phyloP scores from a whole-genome alignment of 2,329 filamentous ascomycete genomes.

The Coleophoma crateriformis region DNA sequence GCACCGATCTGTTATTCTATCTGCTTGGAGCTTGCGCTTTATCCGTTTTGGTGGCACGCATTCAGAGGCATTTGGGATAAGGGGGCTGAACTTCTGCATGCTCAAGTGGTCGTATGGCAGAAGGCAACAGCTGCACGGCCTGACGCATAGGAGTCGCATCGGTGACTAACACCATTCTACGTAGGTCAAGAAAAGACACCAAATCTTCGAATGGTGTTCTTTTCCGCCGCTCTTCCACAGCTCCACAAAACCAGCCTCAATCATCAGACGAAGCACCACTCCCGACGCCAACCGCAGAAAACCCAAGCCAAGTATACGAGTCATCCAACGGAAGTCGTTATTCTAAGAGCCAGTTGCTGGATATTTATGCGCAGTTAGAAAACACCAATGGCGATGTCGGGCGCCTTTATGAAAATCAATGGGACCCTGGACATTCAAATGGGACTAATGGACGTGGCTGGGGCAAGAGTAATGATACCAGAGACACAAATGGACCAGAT shows the following conservation, averaged over 20 bases:
- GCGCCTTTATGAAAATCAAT: constrained; percentile 66
- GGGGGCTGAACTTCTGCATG: no score
- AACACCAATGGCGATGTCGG: constrained; percentile 53
- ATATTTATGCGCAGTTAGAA: constrained; percentile 57
- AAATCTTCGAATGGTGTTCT: constrained; percentile 57
- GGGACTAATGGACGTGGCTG: constrained; percentile 56
- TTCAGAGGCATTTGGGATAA: no score
- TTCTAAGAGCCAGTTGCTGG: constrained; percentile 56
- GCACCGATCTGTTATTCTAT: no score
- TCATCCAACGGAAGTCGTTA: constrained; percentile 28
- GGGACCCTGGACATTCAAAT: constrained; percentile 72
- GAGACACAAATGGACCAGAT: constrained; percentile 77
- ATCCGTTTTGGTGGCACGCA: no score
- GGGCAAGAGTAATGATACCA: constrained; percentile 72
- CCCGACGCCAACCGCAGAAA: constrained; percentile 14
- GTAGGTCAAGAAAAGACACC: constrained; percentile 52
- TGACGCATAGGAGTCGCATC: not conserved
- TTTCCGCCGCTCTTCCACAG: constrained; percentile 58
- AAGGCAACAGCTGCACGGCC: no score
- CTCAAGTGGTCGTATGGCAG: no score
- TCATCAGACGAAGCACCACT: constrained; percentile 15
- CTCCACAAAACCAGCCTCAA: constrained; percentile 37
- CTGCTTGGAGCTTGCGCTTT: no score
- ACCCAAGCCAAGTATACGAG: constrained; percentile 33
- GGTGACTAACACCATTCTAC: not conserved